Base-by-base conservation (phyloP, 1,139 yeast genomes). In the Candida mesenterica region DNA sequence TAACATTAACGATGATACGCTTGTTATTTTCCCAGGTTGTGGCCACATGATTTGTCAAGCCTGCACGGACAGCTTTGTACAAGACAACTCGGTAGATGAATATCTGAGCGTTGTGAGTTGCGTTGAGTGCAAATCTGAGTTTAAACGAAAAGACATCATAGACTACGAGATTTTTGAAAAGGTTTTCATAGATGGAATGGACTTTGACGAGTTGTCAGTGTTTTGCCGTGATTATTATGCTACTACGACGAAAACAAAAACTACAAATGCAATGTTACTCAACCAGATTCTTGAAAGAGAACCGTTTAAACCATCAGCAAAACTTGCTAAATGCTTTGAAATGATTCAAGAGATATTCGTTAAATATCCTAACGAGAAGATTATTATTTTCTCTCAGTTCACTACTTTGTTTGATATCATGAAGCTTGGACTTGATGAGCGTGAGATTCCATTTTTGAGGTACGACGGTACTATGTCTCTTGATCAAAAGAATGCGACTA, bases 401-500 rank as follows among this genome's bases (percentile, higher is more conserved):
- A 83, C 94, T 2, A 65, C 82, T 1, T 73, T 86, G 49, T 82
- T 92, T 53, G 92, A 84, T 42, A 58, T 92, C 22, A 59, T 92
- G 55, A 72, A 75, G 31, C 63, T 80, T 32, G 75, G 80, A 13
- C 64, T 92, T 18, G 60, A 62, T 4, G 61, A 68, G 13, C 60
- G 70, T 18, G 58, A 68, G 1, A 68, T 82, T 17, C 63, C 62
- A 2, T 78, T 63, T 51, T 62, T 88, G 34, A 65, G 88, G 35
- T 90, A 87, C 57, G 92, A 86, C 50, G 97, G 97, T 8, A 67
- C 82, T 4, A 84, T 90, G 96, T 67, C 68, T 39, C 70, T 87
- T 2, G 76, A 72, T 24, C 68, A 68, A 14, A 82, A 94, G 49
- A 79, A 85, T 50, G 66, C 67, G 4, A 72, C 79, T 1, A 78